phyloP scores from a whole-genome alignment of 805 yeast species.

The Starmerella potacharoeniae region DNA sequence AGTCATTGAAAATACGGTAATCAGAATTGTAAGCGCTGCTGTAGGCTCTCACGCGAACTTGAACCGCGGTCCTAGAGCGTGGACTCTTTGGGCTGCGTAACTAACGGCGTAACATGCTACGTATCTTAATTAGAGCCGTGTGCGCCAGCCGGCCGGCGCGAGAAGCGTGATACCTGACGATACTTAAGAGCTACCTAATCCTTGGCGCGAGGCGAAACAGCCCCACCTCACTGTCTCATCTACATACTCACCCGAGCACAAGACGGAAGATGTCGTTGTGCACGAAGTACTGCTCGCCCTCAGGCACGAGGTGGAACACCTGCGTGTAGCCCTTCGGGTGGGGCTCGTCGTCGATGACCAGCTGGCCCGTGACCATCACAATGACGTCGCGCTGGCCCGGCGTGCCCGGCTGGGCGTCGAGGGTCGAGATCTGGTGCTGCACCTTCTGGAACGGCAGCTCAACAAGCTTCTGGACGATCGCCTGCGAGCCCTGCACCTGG shows the following conservation, averaged over 20 bases:
- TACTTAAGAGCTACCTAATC: background rate
- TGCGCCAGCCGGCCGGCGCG: background rate
- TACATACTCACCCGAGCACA: slow-evolving; percentile 15
- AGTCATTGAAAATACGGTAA: no score
- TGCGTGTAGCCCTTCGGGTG: slow-evolving; percentile 95
- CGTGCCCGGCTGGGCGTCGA: slow-evolving; percentile 97
- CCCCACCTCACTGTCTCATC: background rate
- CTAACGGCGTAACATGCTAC: no score
- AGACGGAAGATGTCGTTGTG: slow-evolving; percentile 95
- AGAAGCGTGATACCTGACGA: no score
- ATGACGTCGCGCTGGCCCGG: slow-evolving; percentile 77
- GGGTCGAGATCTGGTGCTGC: slow-evolving; percentile 82
- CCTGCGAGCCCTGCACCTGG: slow-evolving; percentile 89
- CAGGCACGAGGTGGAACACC: slow-evolving; percentile 93
- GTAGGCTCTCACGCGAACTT: no score
- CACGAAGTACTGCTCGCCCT: slow-evolving; percentile 80
- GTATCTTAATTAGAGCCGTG: no score
- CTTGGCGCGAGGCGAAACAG: background rate
- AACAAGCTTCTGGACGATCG: slow-evolving; percentile 81
- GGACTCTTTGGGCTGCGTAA: no score
- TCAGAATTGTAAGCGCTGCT: no score
- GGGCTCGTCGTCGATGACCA: slow-evolving; percentile 84
- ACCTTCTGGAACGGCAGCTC: slow-evolving; percentile 88
- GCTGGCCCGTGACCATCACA: slow-evolving; percentile 96
- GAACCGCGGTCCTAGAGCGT: no score